A percentile compares a stretch with the other conserved stretches of the same genome.
Conservation (phyloP, 345 rosid species). For the Bruguiera sexangula region DNA sequence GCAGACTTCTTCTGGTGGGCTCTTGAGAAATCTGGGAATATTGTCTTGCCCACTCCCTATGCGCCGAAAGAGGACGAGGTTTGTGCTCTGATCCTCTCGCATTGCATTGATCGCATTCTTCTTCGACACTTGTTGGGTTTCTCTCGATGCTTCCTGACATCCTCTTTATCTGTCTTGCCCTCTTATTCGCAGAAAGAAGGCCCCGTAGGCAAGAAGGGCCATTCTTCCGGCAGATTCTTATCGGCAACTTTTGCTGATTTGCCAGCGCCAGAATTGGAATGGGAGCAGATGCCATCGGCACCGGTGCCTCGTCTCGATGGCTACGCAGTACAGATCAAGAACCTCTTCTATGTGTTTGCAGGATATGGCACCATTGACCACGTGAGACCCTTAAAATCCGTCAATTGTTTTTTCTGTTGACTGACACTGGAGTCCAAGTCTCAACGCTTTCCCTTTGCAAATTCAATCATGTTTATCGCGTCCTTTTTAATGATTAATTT, state of each 20-base stretch:
- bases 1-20: conserved; percentile 43
- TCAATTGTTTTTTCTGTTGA: background rate
- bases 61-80: conserved; percentile 27
- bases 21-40: conserved; percentile 24
- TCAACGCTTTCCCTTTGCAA: background rate
- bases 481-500: background rate
- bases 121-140: background rate
- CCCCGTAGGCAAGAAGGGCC: conserved; percentile 13
- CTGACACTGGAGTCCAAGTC: too few relatives aligned
- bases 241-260: conserved; percentile 74
- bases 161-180: background rate
- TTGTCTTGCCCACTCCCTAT: conserved; percentile 22
- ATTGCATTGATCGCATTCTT: background rate
- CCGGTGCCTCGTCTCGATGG: conserved; percentile 93
- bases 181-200: conserved; percentile 33
- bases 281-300: conserved; percentile 77
- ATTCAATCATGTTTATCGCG: background rate
- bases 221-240: conserved; percentile 25
- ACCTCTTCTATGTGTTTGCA: conserved; percentile 63
- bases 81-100: background rate
- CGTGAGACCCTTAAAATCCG: conserved; percentile 33
- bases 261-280: conserved; percentile 62
- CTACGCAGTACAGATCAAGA: conserved; percentile 59
- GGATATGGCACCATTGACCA: conserved; percentile 65
- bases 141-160: background rate